Base-by-base conservation (phyloP, 139 green algal species). In the Chlorella vulgaris region DNA sequence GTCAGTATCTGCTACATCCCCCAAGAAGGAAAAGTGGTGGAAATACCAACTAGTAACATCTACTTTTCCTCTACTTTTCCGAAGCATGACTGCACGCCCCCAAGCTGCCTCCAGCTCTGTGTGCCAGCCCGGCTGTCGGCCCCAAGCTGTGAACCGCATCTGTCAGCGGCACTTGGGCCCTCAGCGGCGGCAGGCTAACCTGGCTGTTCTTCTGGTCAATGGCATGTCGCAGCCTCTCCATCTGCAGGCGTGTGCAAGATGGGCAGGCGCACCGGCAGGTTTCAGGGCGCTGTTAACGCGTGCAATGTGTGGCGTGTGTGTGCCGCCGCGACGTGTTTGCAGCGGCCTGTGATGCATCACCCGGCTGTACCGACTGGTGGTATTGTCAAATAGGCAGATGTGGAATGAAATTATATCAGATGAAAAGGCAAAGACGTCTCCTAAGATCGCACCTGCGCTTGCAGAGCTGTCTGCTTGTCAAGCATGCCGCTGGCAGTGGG, bases 141-240 rank as follows among this genome's bases (percentile, higher is more conserved):
- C n/a, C n/a, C n/a, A n/a, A n/a, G n/a, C n/a, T n/a, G n/a, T n/a
- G n/a, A n/a, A n/a, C n/a, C n/a, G n/a, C n/a, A n/a, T n/a, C n/a
- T n/a, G n/a, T n/a, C n/a, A n/a, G 47, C 47, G 13, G 47, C 47
- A 58, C 47, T 58, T 15, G 10, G 47, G 13, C 47, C 47, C 47
- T 15, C 29, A 33, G 61, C 2, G 28, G 61, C 61, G 10, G 61
- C 61, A 68, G 2, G 26, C 35, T 2, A 31, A 69, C 65, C 76
- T 82, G 55, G 36, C 35, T 74, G 61, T 83, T 74, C 53, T 78
- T 83, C 65, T 78, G 39, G 51, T 74, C 78, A 50, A 83, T 69
- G 4, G 66, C 78, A n/a, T 78, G 40, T 18, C 67, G 40, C 38
- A 76, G 40, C 18, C 22, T 38, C n/a, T 68, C 69, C 53, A 69